Evolutionary conservation across 164 flowering plant species (phyloP).

Genomic region (Piper longum): DNA sequence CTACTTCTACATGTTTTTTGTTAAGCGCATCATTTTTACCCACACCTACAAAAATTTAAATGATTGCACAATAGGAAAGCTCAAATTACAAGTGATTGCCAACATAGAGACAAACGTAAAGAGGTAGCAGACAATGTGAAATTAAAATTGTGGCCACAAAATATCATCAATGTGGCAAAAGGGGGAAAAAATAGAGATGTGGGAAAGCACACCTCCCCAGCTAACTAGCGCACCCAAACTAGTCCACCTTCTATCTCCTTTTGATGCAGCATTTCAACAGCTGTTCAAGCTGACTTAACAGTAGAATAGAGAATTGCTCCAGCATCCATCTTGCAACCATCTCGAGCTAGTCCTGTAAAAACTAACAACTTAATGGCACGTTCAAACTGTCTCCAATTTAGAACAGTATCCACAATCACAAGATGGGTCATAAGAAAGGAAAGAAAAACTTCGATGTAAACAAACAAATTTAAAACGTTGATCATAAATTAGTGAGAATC

Average conservation of each 20-base stretch:
- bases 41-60: too few relatives aligned
- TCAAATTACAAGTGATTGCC: too few relatives aligned
- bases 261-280: constrained; percentile 68
- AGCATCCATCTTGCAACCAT: constrained; percentile 79
- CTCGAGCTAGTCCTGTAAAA: constrained; percentile 64
- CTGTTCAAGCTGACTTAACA: constrained; percentile 63
- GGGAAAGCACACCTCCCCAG: constrained; percentile 65
- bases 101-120: neutral
- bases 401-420: too few relatives aligned
- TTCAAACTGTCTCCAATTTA: too few relatives aligned
- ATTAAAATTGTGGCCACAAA: too few relatives aligned
- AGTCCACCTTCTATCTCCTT: constrained; percentile 52
- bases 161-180: neutral
- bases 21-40: too few relatives aligned
- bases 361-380: neutral
- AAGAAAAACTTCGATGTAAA: too few relatives aligned
- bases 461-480: too few relatives aligned
- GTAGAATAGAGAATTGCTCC: constrained; percentile 65
- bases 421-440: too few relatives aligned
- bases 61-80: too few relatives aligned
- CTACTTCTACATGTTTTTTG: too few relatives aligned
- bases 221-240: constrained; percentile 95
- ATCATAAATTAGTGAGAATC: too few relatives aligned
- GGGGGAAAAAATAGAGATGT: neutral
- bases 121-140: neutral